phyloP scores from a whole-genome alignment of 2,329 filamentous ascomycete genomes.

The Penicillium palitans region DNA sequence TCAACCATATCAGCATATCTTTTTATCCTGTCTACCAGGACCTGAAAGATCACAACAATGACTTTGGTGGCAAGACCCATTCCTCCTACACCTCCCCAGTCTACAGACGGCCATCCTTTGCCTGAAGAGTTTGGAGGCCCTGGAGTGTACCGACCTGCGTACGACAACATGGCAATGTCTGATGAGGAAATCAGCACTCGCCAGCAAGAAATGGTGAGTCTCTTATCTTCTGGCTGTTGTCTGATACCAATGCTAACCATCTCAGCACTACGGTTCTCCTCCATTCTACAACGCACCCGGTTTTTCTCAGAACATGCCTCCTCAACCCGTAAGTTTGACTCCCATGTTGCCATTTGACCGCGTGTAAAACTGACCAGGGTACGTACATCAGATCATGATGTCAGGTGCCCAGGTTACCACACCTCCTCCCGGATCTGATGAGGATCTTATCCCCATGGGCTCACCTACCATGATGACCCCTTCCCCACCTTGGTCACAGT shows the following conservation, averaged over 20 bases:
- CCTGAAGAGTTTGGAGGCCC: slow-evolving; percentile 20
- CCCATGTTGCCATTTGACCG: neutral
- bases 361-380: neutral
- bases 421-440: slow-evolving; percentile 27
- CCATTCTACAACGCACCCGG: slow-evolving; percentile 16
- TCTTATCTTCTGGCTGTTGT: neutral
- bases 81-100: slow-evolving; percentile 35
- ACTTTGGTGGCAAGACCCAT: slow-evolving; percentile 18
- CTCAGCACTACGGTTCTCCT: slow-evolving; percentile 22
- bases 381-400: slow-evolving; percentile 18
- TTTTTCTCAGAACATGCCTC: slow-evolving; percentile 19
- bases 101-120: slow-evolving; percentile 25
- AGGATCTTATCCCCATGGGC: slow-evolving; percentile 13
- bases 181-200: slow-evolving; percentile 7
- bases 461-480: slow-evolving; percentile 1
- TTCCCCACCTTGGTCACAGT: neutral
- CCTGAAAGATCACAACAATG: slow-evolving; percentile 8
- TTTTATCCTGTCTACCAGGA: slow-evolving; percentile 8
- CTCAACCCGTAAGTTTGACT: slow-evolving; percentile 23
- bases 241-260: neutral
- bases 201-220: slow-evolving; percentile 25
- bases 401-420: slow-evolving; percentile 25
- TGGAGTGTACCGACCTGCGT: slow-evolving; percentile 18
- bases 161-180: slow-evolving; percentile 6
- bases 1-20: slow-evolving; percentile 2